Evolutionary conservation across 2,329 filamentous ascomycete genomes (phyloP).

Genomic region (Talaromyces sp.): DNA sequence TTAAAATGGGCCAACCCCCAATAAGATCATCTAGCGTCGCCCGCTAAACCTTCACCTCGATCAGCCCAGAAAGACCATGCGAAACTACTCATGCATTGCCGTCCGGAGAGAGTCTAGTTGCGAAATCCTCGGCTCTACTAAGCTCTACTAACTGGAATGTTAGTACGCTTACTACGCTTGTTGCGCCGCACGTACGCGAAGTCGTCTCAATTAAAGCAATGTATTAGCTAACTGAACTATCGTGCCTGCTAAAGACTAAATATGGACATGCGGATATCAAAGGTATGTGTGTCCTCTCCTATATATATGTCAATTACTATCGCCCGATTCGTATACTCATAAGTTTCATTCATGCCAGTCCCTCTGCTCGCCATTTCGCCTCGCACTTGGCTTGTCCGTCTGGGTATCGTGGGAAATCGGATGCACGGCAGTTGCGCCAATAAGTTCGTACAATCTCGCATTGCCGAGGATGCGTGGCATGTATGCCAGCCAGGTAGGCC

Average conservation of each 20-base stretch:
- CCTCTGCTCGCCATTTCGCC: constrained; percentile 30
- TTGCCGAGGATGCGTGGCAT: constrained; percentile 31
- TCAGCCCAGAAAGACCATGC: not conserved
- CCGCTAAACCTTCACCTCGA: not conserved
- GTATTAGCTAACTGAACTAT: not conserved
- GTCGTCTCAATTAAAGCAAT: not conserved
- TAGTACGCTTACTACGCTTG: not conserved
- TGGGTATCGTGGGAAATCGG: constrained; percentile 39
- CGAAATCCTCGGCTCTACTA: not conserved
- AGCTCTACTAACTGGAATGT: not conserved
- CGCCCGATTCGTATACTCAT: not conserved
- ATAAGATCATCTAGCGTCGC: not conserved
- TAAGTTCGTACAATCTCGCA: constrained; percentile 37
- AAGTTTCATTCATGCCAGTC: constrained; percentile 19
- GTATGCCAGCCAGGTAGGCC: constrained; percentile 38
- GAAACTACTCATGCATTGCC: not conserved
- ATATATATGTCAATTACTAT: not conserved
- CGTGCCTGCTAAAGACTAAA: not conserved
- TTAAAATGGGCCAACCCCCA: not conserved
- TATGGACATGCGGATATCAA: not conserved
- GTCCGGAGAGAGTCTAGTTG: constrained; percentile 4
- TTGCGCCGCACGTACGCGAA: not conserved
- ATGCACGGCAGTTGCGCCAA: constrained; percentile 39
- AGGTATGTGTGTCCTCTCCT: not conserved
- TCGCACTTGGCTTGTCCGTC: constrained; percentile 34